Percentiles rank a stretch among this genome's conserved stretches.
These are phyloP conservation scores for Penicillium macrosclerotiorum DNA, from an alignment of 495 filamentous ascomycete genomes.

Conservation along the genomic window DNA sequence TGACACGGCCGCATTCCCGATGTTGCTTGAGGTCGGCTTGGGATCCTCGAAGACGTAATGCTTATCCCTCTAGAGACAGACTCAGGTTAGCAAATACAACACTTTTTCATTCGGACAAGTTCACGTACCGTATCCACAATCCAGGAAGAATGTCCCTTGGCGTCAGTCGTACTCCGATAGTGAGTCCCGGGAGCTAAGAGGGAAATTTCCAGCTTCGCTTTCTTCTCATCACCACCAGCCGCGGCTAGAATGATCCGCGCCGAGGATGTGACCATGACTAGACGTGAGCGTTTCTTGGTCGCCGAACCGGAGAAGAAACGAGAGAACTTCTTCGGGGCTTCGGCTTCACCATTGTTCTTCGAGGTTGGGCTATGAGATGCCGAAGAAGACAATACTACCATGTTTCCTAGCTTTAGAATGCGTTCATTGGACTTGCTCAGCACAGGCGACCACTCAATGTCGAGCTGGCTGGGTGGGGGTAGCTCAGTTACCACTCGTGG, in stretches of 20 bases:
- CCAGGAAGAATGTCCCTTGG: constrained; percentile 84
- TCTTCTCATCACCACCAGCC: constrained; percentile 94
- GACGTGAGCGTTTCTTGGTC: constrained; percentile 86
- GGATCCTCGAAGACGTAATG: constrained; percentile 92
- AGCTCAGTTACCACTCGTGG: constrained; percentile 91
- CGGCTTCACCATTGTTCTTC: constrained; percentile 56
- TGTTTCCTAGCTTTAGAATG: constrained; percentile 90
- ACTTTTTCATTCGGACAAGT: neutral
- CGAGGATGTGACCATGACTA: constrained; percentile 94
- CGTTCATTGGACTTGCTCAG: constrained; percentile 86
- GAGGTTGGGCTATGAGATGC: constrained; percentile 64
- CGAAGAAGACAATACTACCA: constrained; percentile 76
- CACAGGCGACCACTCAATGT: constrained; percentile 99
- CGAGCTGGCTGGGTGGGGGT: constrained; percentile 90
- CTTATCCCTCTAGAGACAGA: constrained; percentile 67
- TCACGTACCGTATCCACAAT: constrained; percentile 85
- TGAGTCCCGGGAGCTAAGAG: constrained; percentile 67
- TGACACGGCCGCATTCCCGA: constrained; percentile 46
- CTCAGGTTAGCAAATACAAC: constrained; percentile 10
- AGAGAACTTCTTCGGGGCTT: constrained; percentile 78
- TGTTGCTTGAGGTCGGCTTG: constrained; percentile 58
- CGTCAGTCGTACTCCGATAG: constrained; percentile 77
- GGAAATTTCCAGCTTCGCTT: constrained; percentile 85
- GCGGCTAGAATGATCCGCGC: constrained; percentile 86
- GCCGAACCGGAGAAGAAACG: constrained; percentile 87